These are phyloP conservation scores for Colletotrichum tamarilloi DNA, from an alignment of 2,329 filamentous ascomycete genomes.

Conservation along the genomic window DNA sequence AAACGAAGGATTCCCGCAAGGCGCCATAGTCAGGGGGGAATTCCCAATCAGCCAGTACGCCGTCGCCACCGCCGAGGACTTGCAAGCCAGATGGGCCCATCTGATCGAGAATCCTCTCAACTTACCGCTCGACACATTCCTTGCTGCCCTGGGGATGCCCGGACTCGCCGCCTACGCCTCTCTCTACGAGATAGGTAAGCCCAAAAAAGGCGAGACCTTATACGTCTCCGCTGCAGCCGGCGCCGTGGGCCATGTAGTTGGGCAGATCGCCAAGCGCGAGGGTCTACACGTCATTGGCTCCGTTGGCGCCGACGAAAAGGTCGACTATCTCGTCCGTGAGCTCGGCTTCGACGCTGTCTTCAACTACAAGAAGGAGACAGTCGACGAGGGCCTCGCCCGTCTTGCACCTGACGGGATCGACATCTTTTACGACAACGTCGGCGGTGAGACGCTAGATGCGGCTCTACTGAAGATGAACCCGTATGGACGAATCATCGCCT, in stretches of 20 bases:
- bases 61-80: conserved; percentile 42
- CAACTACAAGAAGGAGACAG: conserved; percentile 84
- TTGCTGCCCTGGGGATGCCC: conserved; percentile 80
- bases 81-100: conserved; percentile 15
- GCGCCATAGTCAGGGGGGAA: conserved; percentile 66
- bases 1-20: conserved; percentile 61
- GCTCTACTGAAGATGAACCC: conserved; percentile 62
- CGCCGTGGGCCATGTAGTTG: conserved; percentile 80
- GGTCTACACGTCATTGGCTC: conserved; percentile 80
- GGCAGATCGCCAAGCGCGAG: conserved; percentile 81
- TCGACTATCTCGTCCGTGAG: conserved; percentile 76
- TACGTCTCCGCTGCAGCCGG: conserved; percentile 81
- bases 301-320: conserved; percentile 80
- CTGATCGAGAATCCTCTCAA: conserved; percentile 69
- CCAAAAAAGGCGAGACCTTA: conserved; percentile 81
- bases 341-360: conserved; percentile 80
- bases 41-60: conserved; percentile 63
- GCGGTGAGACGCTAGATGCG: conserved; percentile 77
- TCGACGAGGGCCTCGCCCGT: conserved; percentile 70
- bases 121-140: conserved; percentile 70
- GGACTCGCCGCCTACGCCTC: conserved; percentile 80
- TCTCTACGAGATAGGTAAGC: conserved; percentile 79
- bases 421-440: conserved; percentile 86
- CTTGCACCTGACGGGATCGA: conserved; percentile 80
- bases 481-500: conserved; percentile 74